Evolutionary conservation across 2,329 filamentous ascomycete genomes (phyloP).

Genomic region (Exophiala xenobiotica): DNA sequence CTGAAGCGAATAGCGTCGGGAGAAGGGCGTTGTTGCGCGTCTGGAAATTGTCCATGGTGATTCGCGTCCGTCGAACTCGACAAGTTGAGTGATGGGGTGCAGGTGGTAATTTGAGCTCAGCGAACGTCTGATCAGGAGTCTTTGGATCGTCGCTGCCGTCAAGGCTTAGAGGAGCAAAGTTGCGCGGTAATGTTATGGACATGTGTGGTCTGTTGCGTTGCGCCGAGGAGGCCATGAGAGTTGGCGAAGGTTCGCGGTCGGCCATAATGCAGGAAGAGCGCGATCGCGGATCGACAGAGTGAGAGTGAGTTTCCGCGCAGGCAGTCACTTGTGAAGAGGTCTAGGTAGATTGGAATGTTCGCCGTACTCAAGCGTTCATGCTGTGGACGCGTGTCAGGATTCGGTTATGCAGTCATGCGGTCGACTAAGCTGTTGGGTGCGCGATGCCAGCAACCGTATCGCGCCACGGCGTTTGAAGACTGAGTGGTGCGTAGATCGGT

Average conservation of each 20-base stretch:
- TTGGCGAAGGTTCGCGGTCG: conserved; percentile 27
- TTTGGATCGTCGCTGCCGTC: conserved; percentile 39
- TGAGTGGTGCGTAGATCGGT: background rate
- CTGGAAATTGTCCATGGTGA: conserved; percentile 38
- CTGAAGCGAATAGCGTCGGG: conserved; percentile 33
- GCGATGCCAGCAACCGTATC: background rate
- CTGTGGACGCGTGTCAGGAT: conserved; percentile 16
- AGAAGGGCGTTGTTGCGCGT: conserved; percentile 36
- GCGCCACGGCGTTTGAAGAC: conserved; percentile 9
- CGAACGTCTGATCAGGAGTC: conserved; percentile 44
- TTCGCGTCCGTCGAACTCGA: conserved; percentile 41
- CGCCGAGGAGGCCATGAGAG: conserved; percentile 29
- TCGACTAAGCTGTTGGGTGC: conserved; percentile 12
- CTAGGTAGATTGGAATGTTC: conserved; percentile 10
- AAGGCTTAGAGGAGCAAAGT: conserved; percentile 43
- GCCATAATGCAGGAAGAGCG: conserved; percentile 17
- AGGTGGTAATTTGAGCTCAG: conserved; percentile 43
- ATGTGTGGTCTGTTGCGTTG: conserved; percentile 41
- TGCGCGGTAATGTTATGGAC: conserved; percentile 49
- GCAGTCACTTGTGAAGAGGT: conserved; percentile 12
- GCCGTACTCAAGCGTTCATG: conserved; percentile 20
- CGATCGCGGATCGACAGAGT: conserved; percentile 3
- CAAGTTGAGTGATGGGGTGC: conserved; percentile 46
- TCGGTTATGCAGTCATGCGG: conserved; percentile 24
- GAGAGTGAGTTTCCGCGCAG: conserved; percentile 8